Evolutionary conservation across 352 stramenopile species (phyloP), one percentile per base, ranked within the genome.

Genomic region (Phytophthora fragariae): DNA sequence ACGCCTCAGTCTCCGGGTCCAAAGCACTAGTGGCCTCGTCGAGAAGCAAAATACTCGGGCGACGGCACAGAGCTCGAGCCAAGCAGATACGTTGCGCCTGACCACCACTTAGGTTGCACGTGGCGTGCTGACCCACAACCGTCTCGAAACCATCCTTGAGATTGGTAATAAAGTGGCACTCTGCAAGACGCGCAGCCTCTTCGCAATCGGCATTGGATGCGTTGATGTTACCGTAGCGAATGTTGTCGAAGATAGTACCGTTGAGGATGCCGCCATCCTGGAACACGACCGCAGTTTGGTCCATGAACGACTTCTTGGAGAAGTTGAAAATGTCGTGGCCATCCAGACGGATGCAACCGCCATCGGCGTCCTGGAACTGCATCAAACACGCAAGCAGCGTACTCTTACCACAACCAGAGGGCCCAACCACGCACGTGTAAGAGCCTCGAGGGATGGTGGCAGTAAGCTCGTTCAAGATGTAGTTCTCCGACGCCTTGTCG

Each of bases 191-290:
- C 5, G 89, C 90, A 37, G 89, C 89, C 54, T 96, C 85, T 62
- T 93, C 89, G 57, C 90, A 97, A 49, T 97, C 90, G 8, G 80
- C 86, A 52, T 94, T 89, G 5, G 86, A 91, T 37, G 88, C 90
- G 12, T 52, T 65, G 3, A 79, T 75, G 74, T 94, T 95, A 31
- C 90, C 90, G 72, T 93, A 97, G 47, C 88, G 88, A 59, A 97
- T 92, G 72, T 97, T 97, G 72, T 97, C 90, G 65, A 88, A 93
- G 70, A 97, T 97, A 14, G 87, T 92, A 57, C 90, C 90, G 76
- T 97, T 97, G 17, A 97, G 67, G 33, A 96, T 96, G 21, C 89
- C 89, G 56, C 89, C 89, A 70, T 97, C 90, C 67, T 97, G 90
- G 63, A 97, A 97, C 62, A 96, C 89, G 5, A 96, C 88, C 0